These are phyloP conservation scores for Ganoderma leucocontextum DNA, from an alignment of 1,284 basidiomycete genomes.

Conservation along the genomic window DNA sequence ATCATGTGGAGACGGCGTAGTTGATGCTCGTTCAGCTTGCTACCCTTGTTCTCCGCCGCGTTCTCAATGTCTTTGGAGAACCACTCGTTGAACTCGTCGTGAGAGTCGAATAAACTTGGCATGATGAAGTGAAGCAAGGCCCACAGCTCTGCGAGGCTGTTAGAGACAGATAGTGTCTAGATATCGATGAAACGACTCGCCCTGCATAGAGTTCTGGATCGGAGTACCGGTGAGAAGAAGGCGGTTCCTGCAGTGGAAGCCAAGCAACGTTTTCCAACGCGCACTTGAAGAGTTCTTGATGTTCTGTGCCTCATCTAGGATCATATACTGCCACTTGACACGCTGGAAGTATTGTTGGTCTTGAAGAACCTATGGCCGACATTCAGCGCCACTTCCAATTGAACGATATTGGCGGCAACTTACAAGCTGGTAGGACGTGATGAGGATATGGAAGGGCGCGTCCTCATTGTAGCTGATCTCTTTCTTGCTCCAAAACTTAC, in stretches of 20 bases:
- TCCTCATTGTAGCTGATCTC: conserved; percentile 96
- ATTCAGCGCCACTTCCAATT: not conserved
- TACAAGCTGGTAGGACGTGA: conserved; percentile 97
- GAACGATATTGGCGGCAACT: conserved; percentile 36
- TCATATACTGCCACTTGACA: conserved; percentile 99
- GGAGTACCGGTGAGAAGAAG: conserved; percentile 97
- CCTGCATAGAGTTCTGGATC: conserved; percentile 99
- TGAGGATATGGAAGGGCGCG: conserved; percentile 96
- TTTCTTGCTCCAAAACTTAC: conserved; percentile 99
- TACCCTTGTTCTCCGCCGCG: conserved; percentile 90
- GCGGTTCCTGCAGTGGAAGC: conserved; percentile 96
- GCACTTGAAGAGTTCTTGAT: conserved; percentile 99
- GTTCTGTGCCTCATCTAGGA: conserved; percentile 98
- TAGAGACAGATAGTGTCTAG: not conserved
- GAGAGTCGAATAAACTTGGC: conserved; percentile 98
- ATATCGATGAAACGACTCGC: conserved; percentile 50
- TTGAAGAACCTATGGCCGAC: conserved; percentile 78
- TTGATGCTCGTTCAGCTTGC: conserved; percentile 95
- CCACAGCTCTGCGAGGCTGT: conserved; percentile 86
- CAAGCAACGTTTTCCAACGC: conserved; percentile 97
- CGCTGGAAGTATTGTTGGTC: conserved; percentile 99
- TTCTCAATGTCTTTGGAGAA: conserved; percentile 99
- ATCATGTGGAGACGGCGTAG: conserved; percentile 98
- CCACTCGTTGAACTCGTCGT: conserved; percentile 99
- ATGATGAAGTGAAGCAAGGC: conserved; percentile 99